Base-by-base conservation (phyloP, 805 yeast species). In the Suhomyces sp. region DNA sequence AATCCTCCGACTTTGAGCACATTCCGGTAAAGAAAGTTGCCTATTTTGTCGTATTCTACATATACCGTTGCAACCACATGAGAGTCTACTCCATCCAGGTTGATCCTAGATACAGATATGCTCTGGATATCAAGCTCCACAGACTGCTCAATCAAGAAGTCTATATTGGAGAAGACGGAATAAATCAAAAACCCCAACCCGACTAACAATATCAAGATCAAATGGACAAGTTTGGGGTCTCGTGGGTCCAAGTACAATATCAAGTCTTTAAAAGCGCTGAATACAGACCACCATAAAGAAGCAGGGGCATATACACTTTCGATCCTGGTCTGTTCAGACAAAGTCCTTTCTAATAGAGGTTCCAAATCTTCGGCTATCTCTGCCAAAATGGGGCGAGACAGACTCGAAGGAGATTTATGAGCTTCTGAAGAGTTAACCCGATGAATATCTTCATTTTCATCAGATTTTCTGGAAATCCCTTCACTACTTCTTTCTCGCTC, bases 21-120 rank as follows among this genome's bases (percentile, higher is more conserved):
- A 22, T 53, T 47, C 20, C 63, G 57, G 47, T 65, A 65, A 3
- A 69, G 7, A 2, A 46, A 19, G 46, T 60, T 66, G 29, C 56
- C 21, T 6, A 72, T 57, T 7, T 59, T 51, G 46, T 60, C 64
- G 53, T 72, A 73, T 54, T 71, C 52, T 13, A 72, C 57, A 5
- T 53, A 43, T 2, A 72, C 48, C 0, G 62, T 47, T 3, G 69
- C 71, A 4, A 56, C 53, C 15, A 72, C 64, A 47, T 64, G 68
- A 19, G 68, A 57, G 20, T 63, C 58, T 5, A 70, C 44, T 2
- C 78, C 77, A 6, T 48, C 44, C 15, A 61, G 62, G 27, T 60
- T 60, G 21, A 69, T 49, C 9, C 52, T 51, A 6, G 46, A 44
- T 6, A 71, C 51, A 3, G 71, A 58, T 4, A 70, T 53, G 17